Base-by-base conservation (phyloP, 176 grass and related monocot genomes). In the Phragmites australis region DNA sequence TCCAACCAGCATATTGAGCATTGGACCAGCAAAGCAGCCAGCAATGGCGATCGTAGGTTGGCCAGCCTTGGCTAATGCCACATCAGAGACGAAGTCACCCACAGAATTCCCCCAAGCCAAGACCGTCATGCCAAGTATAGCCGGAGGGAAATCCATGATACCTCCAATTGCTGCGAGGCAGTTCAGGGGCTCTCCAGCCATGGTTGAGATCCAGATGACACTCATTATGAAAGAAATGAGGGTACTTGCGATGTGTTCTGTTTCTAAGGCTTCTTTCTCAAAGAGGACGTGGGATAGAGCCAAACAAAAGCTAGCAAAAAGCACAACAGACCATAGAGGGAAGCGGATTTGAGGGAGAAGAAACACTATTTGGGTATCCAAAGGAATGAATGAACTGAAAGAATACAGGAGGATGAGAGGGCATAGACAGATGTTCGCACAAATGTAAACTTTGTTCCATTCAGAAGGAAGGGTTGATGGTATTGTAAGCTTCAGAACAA, bases 71-170 rank as follows among this genome's bases (percentile, higher is more conserved):
- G 90, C 90, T 53, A 95, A 62, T 7, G 92, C 81, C 79, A 95
- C 86, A 42, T 93, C 96, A 14, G 90, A 92, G 47, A 90, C 92
- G 48, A 99, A 86, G 72, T 98, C 96, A 15, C 90, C 96, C 2
- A 98, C 61, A 10, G 96, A 98, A 76, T 98, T 99, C 12, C 96
- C 96, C 96, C 96, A 95, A 40, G 95, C 95, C 80, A 98, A 76
- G 18, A 98, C 86, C 0, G 92, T 94, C 87, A 98, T 94, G 32
- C 96, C 96, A 34, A 95, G 96, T 78, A 95, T 93, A 49, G 96
- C 86, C 47, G 92, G 90, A 30, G 92, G 82, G 15, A 95, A 73
- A 78, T 99, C 63, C 92, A 95, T 87, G 37, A 99, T 93, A 25
- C 76, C 77, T 81, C 92, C 96, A 56, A 99, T 91, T 57, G 82